These are phyloP conservation scores for Pichia kudriavzevii DNA, from an alignment of 1,139 yeast species.

Conservation along the genomic window DNA sequence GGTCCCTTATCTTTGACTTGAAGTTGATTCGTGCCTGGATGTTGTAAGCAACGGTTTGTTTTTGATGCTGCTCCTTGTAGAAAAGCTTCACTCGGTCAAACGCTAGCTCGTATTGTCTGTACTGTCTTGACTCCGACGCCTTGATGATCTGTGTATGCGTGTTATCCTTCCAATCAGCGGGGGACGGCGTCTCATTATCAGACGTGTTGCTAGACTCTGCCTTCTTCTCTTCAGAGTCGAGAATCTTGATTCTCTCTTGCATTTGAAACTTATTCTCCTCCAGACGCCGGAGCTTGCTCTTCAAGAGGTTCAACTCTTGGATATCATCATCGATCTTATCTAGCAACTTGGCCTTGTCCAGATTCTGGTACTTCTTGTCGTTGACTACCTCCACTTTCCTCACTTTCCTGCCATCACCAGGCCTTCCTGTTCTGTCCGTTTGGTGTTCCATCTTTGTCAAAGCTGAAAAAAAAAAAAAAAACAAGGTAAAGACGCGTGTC, in stretches of 20 bases:
- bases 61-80: constrained; percentile 61
- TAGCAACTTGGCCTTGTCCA: constrained; percentile 24
- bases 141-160: constrained; percentile 17
- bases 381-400: neutral
- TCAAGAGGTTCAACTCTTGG: constrained; percentile 32
- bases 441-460: too few relatives aligned
- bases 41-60: constrained; percentile 67
- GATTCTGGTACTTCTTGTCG: constrained; percentile 19
- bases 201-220: constrained; percentile 1
- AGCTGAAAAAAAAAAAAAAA: too few relatives aligned
- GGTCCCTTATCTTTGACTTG: constrained; percentile 56
- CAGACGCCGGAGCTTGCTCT: constrained; percentile 22
- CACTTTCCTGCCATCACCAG: too few relatives aligned
- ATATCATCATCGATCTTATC: constrained; percentile 35
- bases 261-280: constrained; percentile 10
- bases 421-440: too few relatives aligned
- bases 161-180: constrained; percentile 22
- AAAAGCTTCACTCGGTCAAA: constrained; percentile 62
- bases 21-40: constrained; percentile 65
- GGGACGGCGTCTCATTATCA: neutral
- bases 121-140: constrained; percentile 29
- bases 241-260: constrained; percentile 14
- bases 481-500: too few relatives aligned
- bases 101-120: constrained; percentile 63
- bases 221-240: constrained; percentile 3